Conservation (phyloP, 208 protist species). For the Leptomonas pyrrhocoris region DNA sequence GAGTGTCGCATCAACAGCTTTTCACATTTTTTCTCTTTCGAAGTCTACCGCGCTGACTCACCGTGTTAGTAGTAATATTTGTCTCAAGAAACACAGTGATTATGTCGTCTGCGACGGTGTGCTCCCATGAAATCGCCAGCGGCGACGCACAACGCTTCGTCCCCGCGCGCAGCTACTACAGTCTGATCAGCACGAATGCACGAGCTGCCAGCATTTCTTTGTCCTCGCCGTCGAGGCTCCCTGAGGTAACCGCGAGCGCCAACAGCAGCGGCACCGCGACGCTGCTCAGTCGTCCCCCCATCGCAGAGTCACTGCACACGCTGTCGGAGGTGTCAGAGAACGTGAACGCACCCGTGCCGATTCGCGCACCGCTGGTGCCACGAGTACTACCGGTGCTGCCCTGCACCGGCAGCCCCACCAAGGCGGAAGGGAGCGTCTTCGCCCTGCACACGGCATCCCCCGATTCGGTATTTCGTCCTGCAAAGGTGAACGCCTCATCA, state of each 20-base stretch:
- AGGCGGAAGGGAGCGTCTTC: background rate
- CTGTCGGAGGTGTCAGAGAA: slow-evolving; percentile 12
- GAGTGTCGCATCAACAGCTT: background rate
- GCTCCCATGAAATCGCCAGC: background rate
- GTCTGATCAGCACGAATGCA: background rate
- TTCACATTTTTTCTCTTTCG: background rate
- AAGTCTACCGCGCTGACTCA: too few relatives aligned
- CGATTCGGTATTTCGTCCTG: slow-evolving; percentile 7
- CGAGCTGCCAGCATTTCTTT: background rate
- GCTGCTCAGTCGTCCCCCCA: slow-evolving; percentile 13
- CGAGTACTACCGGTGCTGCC: slow-evolving; percentile 12
- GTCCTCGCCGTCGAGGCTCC: background rate
- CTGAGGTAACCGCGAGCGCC: slow-evolving; percentile 3
- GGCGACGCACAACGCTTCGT: background rate
- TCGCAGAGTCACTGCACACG: background rate
- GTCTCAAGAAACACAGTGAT: background rate
- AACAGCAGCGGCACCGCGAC: background rate
- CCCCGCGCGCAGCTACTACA: slow-evolving; percentile 19
- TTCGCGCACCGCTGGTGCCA: background rate
- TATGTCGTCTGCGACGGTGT: background rate
- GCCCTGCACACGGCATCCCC: background rate
- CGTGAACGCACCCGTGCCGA: slow-evolving; percentile 10
- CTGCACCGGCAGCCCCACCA: background rate
- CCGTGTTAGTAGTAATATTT: background rate
- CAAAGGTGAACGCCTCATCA: background rate